Conservation (phyloP, 1,284 basidiomycete genomes). For the Papiliotrema terrestris region DNA sequence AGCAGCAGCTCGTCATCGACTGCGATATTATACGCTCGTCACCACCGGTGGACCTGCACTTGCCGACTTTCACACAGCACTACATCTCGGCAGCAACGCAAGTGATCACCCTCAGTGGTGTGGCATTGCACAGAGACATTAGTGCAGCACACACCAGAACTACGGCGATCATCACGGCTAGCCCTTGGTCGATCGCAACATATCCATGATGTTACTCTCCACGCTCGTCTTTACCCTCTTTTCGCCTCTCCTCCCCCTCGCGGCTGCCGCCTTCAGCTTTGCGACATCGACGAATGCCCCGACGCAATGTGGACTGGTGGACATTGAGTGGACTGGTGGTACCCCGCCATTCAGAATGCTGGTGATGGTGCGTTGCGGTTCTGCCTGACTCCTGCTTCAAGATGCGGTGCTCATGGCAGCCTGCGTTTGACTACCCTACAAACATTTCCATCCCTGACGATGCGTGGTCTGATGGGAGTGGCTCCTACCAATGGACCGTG, state of each 20-base stretch:
- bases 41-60: too few species aligned
- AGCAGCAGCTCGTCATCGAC: too few species aligned
- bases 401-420: conserved; percentile 12
- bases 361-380: conserved; percentile 24
- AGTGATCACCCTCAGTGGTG: too few species aligned
- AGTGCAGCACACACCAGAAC: too few species aligned
- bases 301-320: conserved; percentile 23
- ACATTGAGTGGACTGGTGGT: conserved; percentile 29
- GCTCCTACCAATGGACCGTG: conserved; percentile 27
- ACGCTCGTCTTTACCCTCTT: conserved; percentile 6
- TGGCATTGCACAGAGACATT: too few species aligned
- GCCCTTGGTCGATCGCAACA: too few species aligned
- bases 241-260: conserved; percentile 1
- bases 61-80: too few species aligned
- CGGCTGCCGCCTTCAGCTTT: conserved; percentile 26
- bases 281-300: conserved; percentile 4
- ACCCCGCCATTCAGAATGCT: conserved; percentile 30
- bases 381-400: background rate
- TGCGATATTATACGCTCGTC: too few species aligned
- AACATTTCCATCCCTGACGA: conserved; percentile 31
- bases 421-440: conserved; percentile 36
- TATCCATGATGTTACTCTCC: background rate
- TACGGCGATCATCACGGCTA: too few species aligned
- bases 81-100: too few species aligned
- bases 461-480: conserved; percentile 16